Percentiles rank a stretch among this genome's conserved stretches.
Conservation (phyloP, 1,284 basidiomycete genomes). For the Ustilago tritici region DNA sequence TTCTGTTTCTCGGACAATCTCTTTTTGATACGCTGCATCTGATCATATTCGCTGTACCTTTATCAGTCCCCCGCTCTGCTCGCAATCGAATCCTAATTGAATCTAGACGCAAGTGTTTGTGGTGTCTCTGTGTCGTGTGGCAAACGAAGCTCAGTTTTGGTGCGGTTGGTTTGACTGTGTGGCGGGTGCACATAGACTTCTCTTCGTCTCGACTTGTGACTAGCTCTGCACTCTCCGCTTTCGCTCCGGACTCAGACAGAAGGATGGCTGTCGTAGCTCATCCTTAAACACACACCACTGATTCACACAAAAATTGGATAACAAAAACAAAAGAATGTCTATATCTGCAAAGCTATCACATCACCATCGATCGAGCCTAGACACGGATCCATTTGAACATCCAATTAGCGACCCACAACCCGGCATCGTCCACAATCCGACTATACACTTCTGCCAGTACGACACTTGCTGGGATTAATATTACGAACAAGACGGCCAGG, state of each 20-base stretch:
- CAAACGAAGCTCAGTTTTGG: neutral
- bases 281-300: no score
- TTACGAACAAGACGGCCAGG: constrained; percentile 32
- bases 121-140: neutral
- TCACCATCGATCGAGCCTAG: constrained; percentile 4
- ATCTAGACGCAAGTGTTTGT: neutral
- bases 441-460: constrained; percentile 33
- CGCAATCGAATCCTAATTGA: neutral
- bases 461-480: constrained; percentile 32
- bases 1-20: neutral
- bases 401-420: constrained; percentile 30
- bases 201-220: no score
- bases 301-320: no score
- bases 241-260: no score
- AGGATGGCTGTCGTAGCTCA: no score
- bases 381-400: constrained; percentile 49
- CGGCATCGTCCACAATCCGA: constrained; percentile 40
- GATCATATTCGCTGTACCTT: constrained; percentile 3
- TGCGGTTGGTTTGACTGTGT: neutral
- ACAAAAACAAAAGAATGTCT: neutral
- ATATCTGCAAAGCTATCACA: constrained; percentile 3
- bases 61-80: neutral
- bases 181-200: no score
- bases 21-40: constrained; percentile 4
- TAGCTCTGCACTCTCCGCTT: no score